phyloP scores from a whole-genome alignment of 1,139 yeast species.

The Torulaspora globosa region DNA sequence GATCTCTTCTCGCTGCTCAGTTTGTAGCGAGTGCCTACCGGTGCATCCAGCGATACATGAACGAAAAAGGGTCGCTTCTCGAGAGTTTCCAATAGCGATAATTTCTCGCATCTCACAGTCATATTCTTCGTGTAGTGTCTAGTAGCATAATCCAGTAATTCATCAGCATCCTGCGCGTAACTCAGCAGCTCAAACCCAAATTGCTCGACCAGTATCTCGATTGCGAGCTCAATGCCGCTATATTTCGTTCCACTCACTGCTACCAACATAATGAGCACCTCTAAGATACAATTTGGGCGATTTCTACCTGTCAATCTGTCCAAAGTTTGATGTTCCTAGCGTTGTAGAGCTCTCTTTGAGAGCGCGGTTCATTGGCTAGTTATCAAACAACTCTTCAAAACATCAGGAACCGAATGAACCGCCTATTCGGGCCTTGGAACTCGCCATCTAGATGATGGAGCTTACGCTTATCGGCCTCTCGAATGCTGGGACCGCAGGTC shows the following conservation, averaged over 20 bases:
- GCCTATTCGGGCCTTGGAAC: neutral
- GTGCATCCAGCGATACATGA: slow-evolving; percentile 77
- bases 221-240: slow-evolving; percentile 26
- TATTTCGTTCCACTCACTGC: slow-evolving; percentile 32
- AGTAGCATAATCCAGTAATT: slow-evolving; percentile 62
- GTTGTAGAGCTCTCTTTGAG: neutral
- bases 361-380: neutral
- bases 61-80: slow-evolving; percentile 80
- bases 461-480: too few species aligned
- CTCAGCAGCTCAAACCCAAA: slow-evolving; percentile 30
- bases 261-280: slow-evolving; percentile 22
- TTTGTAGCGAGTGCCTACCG: slow-evolving; percentile 51
- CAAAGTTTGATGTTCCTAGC: neutral
- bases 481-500: neutral
- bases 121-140: slow-evolving; percentile 60
- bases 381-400: neutral
- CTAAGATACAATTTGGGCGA: neutral
- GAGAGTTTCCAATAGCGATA: slow-evolving; percentile 47
- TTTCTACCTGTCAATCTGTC: neutral
- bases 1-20: slow-evolving; percentile 39
- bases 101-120: slow-evolving; percentile 51
- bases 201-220: slow-evolving; percentile 19
- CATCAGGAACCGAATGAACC: neutral
- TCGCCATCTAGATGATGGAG: too few species aligned
- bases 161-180: slow-evolving; percentile 40